phyloP scores from a whole-genome alignment of 345 rosid species.

The Acer campestre region DNA sequence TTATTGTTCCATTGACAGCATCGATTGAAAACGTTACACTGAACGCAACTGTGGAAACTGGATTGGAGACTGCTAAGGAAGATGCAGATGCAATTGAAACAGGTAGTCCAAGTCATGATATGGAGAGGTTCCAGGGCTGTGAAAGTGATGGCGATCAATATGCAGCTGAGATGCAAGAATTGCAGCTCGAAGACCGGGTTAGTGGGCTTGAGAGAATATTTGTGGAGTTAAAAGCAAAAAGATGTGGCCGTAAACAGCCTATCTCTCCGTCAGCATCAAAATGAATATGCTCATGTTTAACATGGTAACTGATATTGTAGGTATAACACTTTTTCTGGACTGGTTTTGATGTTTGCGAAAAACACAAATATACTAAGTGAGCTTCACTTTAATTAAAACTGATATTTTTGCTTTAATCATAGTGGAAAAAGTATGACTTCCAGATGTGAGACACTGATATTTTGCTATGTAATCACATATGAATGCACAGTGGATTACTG shows the following conservation, averaged over 20 bases:
- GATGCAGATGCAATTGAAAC: neutral
- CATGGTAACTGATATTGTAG: neutral
- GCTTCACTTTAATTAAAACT: neutral
- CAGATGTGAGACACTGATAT: neutral
- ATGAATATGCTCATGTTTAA: neutral
- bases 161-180: neutral
- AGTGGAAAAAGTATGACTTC: neutral
- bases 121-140: neutral
- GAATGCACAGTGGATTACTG: neutral
- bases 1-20: neutral
- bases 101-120: neutral
- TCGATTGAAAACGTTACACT: neutral
- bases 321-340: neutral
- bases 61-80: neutral
- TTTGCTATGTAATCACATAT: neutral
- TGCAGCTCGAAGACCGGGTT: neutral
- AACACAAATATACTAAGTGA: neutral
- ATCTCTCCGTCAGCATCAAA: neutral
- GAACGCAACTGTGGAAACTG: neutral
- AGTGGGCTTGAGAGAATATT: constrained; percentile 8
- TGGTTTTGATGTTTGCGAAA: neutral
- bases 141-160: neutral
- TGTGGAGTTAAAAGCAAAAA: neutral
- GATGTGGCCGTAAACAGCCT: neutral
- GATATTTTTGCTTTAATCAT: neutral